These are phyloP conservation scores for Penicillium sp. DNA, from an alignment of 2,329 filamentous ascomycete species.

Conservation along the genomic window DNA sequence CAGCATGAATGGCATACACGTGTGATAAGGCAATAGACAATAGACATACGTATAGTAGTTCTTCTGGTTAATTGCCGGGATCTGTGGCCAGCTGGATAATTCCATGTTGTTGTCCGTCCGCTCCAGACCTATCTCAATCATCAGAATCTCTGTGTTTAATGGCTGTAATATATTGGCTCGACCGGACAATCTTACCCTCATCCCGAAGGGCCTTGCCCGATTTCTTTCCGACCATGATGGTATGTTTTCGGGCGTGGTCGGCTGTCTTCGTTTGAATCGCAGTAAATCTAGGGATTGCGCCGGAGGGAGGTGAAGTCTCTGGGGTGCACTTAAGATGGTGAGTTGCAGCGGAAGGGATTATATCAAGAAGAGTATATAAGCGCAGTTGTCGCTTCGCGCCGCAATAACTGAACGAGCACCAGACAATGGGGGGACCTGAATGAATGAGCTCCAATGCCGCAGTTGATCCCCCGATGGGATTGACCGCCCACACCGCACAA, in stretches of 20 bases:
- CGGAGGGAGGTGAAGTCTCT: not conserved
- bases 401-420: not conserved
- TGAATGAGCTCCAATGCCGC: slow-evolving; percentile 13
- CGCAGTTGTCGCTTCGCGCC: not conserved
- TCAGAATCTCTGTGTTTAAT: slow-evolving; percentile 12
- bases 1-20: slow-evolving; percentile 10
- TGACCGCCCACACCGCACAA: slow-evolving; percentile 28
- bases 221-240: slow-evolving; percentile 62
- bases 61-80: slow-evolving; percentile 95
- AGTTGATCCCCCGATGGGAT: slow-evolving; percentile 17
- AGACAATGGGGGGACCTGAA: not conserved
- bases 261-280: slow-evolving; percentile 10
- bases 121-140: slow-evolving; percentile 66
- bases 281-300: slow-evolving; percentile 19
- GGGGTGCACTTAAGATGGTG: not conserved
- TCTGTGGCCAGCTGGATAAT: slow-evolving; percentile 86
- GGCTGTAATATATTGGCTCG: not conserved
- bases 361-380: not conserved
- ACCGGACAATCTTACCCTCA: slow-evolving; percentile 45
- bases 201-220: slow-evolving; percentile 60
- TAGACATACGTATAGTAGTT: slow-evolving; percentile 89
- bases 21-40: not conserved
- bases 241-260: not conserved
- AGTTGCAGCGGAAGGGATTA: not conserved
- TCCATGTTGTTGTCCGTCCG: slow-evolving; percentile 98